Evolutionary conservation across 176 grass and related monocot species (phyloP), one percentile per base, ranked within the genome.

Genomic region (Aegilops sharonensis): DNA sequence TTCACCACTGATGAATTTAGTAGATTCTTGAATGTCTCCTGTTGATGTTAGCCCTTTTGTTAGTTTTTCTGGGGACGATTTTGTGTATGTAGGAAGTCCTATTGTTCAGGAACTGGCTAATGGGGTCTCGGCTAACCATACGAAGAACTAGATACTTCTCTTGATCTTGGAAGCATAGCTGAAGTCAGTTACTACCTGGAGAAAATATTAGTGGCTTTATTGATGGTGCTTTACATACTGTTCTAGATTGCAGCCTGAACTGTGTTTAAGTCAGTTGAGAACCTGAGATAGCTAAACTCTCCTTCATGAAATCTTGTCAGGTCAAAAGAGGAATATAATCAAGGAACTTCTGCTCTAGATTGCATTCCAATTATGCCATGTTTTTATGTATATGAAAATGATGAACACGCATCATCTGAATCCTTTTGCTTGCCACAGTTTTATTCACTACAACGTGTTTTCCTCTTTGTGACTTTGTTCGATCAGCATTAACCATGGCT

Each of bases 401-500:
- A 70, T 72, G 65, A 29, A 36, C 10, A 36, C 36, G 10, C 6
- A 37, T 79, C 27, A 87, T 35, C 45, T 25, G 5, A 30, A 68
- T 70, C 23, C 69, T 75, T 66, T 80, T 47, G 47, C 67, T 65
- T 35, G n/a, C 45, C 67, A 72, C 72, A 20, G 68, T 81, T 83
- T 35, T 65, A 32, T 54, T 73, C 11, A 78, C 17, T 3, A 59
- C 12, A 1, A 9, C 23, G 21, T 8, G 10, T 54, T 86, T 71
- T 39, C 31, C 0, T 87, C 35, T 35, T 56, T 63, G 21, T 31
- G 20, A 84, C 13, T 65, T 68, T 71, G 48, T 31, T 30, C 50
- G 78, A 18, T 29, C 14, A 47, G 35, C 80, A 47, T 17, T 77
- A 77, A 56, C 80, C 18, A 32, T 35, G 32, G 6, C 8, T 9